A percentile compares a stretch with the other conserved stretches of the same genome.
Conservation (phyloP, 2,329 filamentous ascomycete genomes). For the Penicillium sp. region DNA sequence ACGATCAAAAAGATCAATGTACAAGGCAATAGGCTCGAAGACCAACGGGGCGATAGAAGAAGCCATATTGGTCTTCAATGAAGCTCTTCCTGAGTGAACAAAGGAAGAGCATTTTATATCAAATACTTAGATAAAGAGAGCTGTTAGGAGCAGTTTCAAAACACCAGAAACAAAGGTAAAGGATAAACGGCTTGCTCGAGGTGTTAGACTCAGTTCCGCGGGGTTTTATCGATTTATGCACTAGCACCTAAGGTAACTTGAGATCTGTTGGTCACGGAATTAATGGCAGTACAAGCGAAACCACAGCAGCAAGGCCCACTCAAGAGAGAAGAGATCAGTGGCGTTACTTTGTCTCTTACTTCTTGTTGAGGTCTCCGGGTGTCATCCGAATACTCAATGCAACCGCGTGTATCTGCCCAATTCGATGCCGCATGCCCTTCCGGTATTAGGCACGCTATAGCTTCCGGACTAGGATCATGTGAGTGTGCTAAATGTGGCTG, state of each 20-base stretch:
- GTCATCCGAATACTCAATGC: constrained; percentile 1
- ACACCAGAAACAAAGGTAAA: too few relatives aligned
- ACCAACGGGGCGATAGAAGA: not conserved
- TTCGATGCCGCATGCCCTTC: not conserved
- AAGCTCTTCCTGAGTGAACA: not conserved
- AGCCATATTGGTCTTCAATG: not conserved
- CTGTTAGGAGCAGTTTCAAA: too few relatives aligned
- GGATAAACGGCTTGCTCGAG: not conserved
- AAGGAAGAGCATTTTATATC: too few relatives aligned
- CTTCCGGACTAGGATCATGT: not conserved
- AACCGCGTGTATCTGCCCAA: constrained; percentile 6
- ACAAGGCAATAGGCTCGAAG: constrained; percentile 20
- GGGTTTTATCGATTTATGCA: not conserved
- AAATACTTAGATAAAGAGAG: too few relatives aligned
- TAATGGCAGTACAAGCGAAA: not conserved
- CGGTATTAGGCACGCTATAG: not conserved
- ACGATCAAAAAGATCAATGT: constrained; percentile 23
- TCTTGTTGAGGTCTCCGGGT: not conserved
- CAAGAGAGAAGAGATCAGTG: not conserved
- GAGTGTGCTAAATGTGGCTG: not conserved
- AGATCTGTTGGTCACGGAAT: not conserved
- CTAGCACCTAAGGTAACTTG: not conserved
- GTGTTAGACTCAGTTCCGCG: not conserved
- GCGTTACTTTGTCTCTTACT: not conserved
- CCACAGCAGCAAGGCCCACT: constrained; percentile 1